phyloP scores from a whole-genome alignment of 345 rosid species.

The Camelina laxa region DNA sequence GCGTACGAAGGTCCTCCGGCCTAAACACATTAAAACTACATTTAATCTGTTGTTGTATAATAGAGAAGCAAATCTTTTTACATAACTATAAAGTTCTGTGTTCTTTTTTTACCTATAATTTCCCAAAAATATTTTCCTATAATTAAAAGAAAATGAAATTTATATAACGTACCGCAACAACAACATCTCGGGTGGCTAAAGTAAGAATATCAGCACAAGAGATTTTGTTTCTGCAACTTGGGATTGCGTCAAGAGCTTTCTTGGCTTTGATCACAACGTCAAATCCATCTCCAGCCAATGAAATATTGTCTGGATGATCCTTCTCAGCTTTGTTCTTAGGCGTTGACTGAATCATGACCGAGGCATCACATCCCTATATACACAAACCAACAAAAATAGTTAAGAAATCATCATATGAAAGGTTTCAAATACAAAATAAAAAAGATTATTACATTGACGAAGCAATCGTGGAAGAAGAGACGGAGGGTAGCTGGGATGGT shows the following conservation, averaged over 20 bases:
- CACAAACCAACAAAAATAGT: background rate
- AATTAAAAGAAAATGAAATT: background rate
- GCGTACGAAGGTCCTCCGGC: slow-evolving; percentile 66
- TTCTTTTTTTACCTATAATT: background rate
- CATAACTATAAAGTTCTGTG: background rate
- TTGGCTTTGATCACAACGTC: slow-evolving; percentile 87
- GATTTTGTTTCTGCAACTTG: slow-evolving; percentile 66
- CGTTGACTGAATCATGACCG: slow-evolving; percentile 61
- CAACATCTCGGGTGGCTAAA: slow-evolving; percentile 79
- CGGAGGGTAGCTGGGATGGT: slow-evolving; percentile 84
- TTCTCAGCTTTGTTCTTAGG: slow-evolving; percentile 71
- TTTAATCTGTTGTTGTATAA: background rate
- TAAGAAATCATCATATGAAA: slow-evolving; percentile 9
- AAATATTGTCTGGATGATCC: slow-evolving; percentile 79
- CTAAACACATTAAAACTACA: slow-evolving; percentile 41
- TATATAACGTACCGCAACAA: slow-evolving; percentile 52
- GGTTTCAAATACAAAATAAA: background rate
- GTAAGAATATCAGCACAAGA: slow-evolving; percentile 90
- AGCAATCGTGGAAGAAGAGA: slow-evolving; percentile 88
- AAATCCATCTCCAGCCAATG: slow-evolving; percentile 89
- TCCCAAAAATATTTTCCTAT: background rate
- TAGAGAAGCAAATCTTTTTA: background rate
- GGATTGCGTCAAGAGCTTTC: slow-evolving; percentile 57
- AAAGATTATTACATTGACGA: slow-evolving; percentile 55
- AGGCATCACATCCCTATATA: slow-evolving; percentile 80